A percentile compares a stretch with the other conserved stretches of the same genome.
phyloP scores from a whole-genome alignment of 139 green algal species.

The Coccomyxa sp. region DNA sequence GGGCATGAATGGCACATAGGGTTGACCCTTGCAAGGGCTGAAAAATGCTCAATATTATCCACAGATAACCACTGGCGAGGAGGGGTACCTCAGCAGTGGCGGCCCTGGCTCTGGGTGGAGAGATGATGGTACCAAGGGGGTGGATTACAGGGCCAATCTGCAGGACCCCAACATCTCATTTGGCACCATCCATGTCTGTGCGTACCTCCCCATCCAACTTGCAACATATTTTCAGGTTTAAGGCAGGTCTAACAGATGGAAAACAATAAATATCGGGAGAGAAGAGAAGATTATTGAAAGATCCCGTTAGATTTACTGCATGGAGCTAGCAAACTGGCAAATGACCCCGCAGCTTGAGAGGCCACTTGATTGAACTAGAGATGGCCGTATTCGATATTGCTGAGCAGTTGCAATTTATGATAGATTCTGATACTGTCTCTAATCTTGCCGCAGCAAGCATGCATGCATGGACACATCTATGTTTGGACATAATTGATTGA shows the following conservation, averaged over 20 bases:
- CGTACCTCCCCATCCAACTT: too few species aligned
- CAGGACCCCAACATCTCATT: slow-evolving; percentile 24
- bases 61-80: neutral
- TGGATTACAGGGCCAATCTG: slow-evolving; percentile 32
- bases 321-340: neutral
- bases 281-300: neutral
- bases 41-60: neutral
- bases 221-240: too few species aligned
- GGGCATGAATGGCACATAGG: neutral
- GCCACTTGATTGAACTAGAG: neutral
- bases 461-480: too few species aligned
- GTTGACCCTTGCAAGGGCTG: neutral
- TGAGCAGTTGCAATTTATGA: too few species aligned
- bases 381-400: too few species aligned
- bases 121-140: slow-evolving; percentile 11
- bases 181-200: slow-evolving; percentile 33
- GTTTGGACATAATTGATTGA: too few species aligned
- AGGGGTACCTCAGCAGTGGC: neutral
- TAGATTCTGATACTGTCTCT: too few species aligned
- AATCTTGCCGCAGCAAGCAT: too few species aligned
- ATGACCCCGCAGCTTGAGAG: neutral
- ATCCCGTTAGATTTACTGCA: neutral
- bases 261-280: too few species aligned
- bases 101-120: neutral
- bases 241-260: too few species aligned